Percentiles rank a stretch among this genome's conserved stretches.
phyloP scores from a whole-genome alignment of 75 land plant species.

The Adiantum capillusveneris region DNA sequence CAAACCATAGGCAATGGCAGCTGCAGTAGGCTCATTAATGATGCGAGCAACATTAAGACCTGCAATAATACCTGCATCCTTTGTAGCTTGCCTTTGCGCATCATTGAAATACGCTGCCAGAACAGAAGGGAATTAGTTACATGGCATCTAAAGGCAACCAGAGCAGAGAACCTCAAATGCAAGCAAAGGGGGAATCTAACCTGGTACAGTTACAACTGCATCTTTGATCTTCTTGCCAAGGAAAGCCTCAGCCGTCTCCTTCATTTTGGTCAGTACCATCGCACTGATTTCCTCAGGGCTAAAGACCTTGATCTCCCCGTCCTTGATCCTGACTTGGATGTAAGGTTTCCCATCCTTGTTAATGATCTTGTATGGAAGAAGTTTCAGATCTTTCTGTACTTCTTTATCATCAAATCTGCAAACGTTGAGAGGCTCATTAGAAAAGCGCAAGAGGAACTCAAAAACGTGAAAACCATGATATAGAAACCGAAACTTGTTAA shows the following conservation, averaged over 20 bases:
- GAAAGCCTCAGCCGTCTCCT: conserved; percentile 92
- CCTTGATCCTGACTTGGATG: conserved; percentile 67
- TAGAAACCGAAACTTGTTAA: no score
- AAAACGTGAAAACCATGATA: no score
- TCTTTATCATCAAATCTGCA: conserved; percentile 79
- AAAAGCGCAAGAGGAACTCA: no score
- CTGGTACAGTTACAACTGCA: conserved; percentile 65
- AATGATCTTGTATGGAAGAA: conserved; percentile 75
- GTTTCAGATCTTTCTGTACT: conserved; percentile 80
- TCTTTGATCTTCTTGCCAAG: conserved; percentile 85
- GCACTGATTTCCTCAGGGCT: conserved; percentile 74
- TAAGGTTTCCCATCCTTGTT: conserved; percentile 88
- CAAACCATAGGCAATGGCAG: conserved; percentile 87
- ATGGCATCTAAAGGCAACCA: background rate
- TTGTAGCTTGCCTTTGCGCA: conserved; percentile 89
- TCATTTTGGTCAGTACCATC: conserved; percentile 76
- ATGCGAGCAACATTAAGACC: conserved; percentile 89
- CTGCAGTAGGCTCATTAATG: conserved; percentile 92
- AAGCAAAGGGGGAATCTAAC: conserved; percentile 9
- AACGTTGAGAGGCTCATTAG: conserved; percentile 10
- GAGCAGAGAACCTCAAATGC: background rate
- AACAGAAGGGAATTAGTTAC: background rate
- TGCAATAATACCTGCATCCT: conserved; percentile 87
- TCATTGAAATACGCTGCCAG: conserved; percentile 80
- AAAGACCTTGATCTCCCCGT: conserved; percentile 69